A percentile compares a stretch with the other conserved stretches of the same genome.
phyloP scores from a whole-genome alignment of 2,329 filamentous ascomycete species.

The Hypoxylon sp. region DNA sequence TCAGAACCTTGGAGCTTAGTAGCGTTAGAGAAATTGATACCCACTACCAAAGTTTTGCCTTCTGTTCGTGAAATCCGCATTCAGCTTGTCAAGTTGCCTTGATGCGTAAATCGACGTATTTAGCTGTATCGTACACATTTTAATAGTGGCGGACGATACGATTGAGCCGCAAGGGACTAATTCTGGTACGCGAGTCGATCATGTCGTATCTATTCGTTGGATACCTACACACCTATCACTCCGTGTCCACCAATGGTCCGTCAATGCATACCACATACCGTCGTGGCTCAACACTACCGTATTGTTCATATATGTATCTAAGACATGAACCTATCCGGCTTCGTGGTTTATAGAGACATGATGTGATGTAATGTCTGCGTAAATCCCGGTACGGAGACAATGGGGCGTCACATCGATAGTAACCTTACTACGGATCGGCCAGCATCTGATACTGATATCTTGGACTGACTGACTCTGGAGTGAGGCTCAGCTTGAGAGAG shows the following conservation, averaged over 20 bases:
- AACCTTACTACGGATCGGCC: background rate
- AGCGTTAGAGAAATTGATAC: conserved; percentile 18
- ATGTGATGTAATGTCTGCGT: conserved; percentile 2
- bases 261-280: background rate
- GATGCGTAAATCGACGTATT: too few species aligned
- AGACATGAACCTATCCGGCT: too few species aligned
- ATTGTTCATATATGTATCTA: conserved; percentile 1
- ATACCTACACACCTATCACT: too few species aligned
- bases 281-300: conserved; percentile 8
- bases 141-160: too few species aligned
- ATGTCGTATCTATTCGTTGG: background rate
- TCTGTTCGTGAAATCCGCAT: too few species aligned
- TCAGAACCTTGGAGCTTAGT: conserved; percentile 9
- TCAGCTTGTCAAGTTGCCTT: too few species aligned
- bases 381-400: background rate
- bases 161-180: background rate
- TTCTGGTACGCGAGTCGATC: conserved; percentile 8
- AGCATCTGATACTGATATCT: background rate
- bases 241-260: conserved; percentile 3
- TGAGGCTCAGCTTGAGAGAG: background rate
- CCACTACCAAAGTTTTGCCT: conserved; percentile 6
- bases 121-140: too few species aligned
- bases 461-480: background rate
- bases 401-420: background rate
- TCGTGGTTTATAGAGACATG: conserved; percentile 1